Conservation (phyloP, 2,329 filamentous ascomycete species). For the Sarocladium strictum region DNA sequence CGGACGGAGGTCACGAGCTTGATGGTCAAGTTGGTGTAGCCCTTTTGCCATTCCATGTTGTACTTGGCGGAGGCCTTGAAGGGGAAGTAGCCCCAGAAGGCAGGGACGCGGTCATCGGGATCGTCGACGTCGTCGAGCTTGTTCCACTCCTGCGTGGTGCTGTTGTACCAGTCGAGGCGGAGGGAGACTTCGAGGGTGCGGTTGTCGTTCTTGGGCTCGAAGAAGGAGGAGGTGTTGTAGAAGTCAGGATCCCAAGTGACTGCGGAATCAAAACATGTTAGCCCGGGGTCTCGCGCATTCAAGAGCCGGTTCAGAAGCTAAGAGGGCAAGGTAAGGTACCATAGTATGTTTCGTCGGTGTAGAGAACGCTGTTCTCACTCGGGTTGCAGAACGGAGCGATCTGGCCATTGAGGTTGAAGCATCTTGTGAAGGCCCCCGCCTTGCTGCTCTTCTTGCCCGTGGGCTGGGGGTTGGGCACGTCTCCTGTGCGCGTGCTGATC, state of each 20-base stretch:
- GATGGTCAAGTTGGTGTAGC: slow-evolving; percentile 42
- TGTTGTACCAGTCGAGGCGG: slow-evolving; percentile 36
- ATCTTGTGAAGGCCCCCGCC: slow-evolving; percentile 43
- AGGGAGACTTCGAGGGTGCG: slow-evolving; percentile 24
- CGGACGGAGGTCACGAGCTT: slow-evolving; percentile 33
- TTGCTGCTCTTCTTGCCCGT: slow-evolving; percentile 30
- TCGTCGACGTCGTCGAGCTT: slow-evolving; percentile 23
- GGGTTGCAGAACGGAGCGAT: slow-evolving; percentile 49
- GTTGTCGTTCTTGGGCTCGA: slow-evolving; percentile 17
- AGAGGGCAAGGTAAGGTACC: slow-evolving; percentile 26
- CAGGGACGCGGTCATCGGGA: slow-evolving; percentile 25
- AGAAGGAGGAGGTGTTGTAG: slow-evolving; percentile 28
- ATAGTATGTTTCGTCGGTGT: slow-evolving; percentile 44
- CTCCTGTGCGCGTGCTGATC: slow-evolving; percentile 34
- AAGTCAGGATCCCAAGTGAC: slow-evolving; percentile 52
- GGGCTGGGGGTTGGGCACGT: slow-evolving; percentile 39
- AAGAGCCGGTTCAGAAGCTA: too few relatives aligned
- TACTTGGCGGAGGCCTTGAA: slow-evolving; percentile 33
- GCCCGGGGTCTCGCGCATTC: too few relatives aligned
- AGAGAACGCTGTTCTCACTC: slow-evolving; percentile 34
- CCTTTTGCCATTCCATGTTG: slow-evolving; percentile 25
- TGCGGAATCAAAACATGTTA: too few relatives aligned
- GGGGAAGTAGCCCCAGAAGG: slow-evolving; percentile 42
- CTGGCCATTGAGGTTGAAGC: slow-evolving; percentile 40
- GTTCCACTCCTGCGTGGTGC: slow-evolving; percentile 28